Evolutionary conservation across 116 monocot genomes (phyloP), one percentile per base, ranked within the genome.

Genomic region (Iris pallida): DNA sequence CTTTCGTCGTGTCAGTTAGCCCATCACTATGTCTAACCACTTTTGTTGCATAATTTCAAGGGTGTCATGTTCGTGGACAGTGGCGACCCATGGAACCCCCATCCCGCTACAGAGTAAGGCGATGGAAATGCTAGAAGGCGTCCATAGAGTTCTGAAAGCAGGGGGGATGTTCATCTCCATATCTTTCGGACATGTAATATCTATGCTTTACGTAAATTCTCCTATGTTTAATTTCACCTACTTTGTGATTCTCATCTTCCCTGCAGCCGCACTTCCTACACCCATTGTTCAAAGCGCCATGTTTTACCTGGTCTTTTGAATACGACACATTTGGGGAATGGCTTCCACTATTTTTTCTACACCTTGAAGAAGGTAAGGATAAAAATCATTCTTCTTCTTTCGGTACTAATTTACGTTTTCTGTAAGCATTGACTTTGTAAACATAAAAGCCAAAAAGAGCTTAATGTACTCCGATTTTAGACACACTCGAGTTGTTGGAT

Each of bases 81-180:
- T 85, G 96, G 96, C 40, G 96, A 92, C 61, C 96, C 96, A 40
- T 97, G 96, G 96, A 90, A 90, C 47, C 96, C 96, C 58, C 76
- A 76, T 18, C 71, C 82, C 47, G 72, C 60, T 58, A 92, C 79
- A 40, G n/a, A n/a, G 87, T 92, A 57, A 90, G 60, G 96, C 92
- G 79, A 97, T 72, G 75, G 74, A 82, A 68, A 87, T 92, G 92
- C 85, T 97, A 44, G 68, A 89, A 79, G 81, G 83, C 40, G 84
- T 92, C 56, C 90, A 97, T 70, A 89, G 75, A 68, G 81, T 92
- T 63, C 66, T 96, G 51, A 89, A 92, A 75, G 83, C 86, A 20
- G 74, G 83, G 63, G 96, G 96, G 48, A 72, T 54, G 19, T 96
- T 92, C 71, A 85, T 96, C 65, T 96, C 96, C 53, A 92, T 96